Evolutionary conservation across 371 early-diverging fungal genomes (phyloP).

Genomic region (Sporodiniella umbellata): DNA sequence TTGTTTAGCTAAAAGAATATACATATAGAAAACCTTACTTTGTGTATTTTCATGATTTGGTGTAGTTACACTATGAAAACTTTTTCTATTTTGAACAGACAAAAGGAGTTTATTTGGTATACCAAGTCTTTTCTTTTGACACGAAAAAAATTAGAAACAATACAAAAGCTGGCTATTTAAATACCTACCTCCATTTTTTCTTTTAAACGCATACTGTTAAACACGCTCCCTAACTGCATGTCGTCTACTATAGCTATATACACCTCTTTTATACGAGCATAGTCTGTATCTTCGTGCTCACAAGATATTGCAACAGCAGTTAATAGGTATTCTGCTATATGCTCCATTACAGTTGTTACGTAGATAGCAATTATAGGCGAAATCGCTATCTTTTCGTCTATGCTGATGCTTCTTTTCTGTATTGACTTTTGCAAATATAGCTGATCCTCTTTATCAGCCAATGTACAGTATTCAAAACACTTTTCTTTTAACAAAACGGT

Average conservation of each 20-base stretch:
- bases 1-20: no score
- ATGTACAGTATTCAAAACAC: constrained; percentile 58
- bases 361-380: constrained; percentile 65
- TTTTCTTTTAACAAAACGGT: constrained; percentile 44
- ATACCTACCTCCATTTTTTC: constrained; percentile 51
- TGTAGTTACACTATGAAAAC: not conserved
- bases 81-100: constrained; percentile 7
- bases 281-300: constrained; percentile 59
- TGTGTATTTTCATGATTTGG: not conserved
- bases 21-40: constrained; percentile 6
- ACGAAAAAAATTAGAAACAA: no score
- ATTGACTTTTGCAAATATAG: constrained; percentile 18
- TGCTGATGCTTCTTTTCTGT: constrained; percentile 9
- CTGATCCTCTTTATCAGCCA: constrained; percentile 48
- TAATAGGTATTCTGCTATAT: constrained; percentile 61
- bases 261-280: constrained; percentile 58
- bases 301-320: constrained; percentile 57
- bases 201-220: constrained; percentile 51
- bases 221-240: constrained; percentile 50
- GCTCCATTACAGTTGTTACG: constrained; percentile 63
- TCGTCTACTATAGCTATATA: constrained; percentile 57
- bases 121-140: constrained; percentile 19
- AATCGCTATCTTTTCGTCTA: constrained; percentile 26
- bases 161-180: not conserved
- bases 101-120: constrained; percentile 10